A percentile compares a stretch with the other conserved stretches of the same genome.
Conservation (phyloP, 345 rosid species). For the Citrus medica region DNA sequence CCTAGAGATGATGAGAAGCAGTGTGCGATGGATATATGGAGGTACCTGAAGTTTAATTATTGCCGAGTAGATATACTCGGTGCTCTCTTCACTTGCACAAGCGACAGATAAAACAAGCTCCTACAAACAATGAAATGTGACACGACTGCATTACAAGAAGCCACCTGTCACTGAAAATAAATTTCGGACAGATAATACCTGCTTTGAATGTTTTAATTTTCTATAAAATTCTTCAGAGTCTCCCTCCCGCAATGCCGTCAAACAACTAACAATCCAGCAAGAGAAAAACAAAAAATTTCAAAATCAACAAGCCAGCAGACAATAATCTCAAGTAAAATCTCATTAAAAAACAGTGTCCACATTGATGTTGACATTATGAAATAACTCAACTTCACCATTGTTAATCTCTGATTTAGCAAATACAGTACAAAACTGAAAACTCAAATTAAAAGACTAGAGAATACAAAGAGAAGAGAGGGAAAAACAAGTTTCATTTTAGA, state of each 20-base stretch:
- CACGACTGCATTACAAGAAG: slow-evolving; percentile 1
- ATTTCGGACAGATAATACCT: slow-evolving; percentile 44
- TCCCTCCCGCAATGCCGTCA: slow-evolving; percentile 88
- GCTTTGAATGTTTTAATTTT: slow-evolving; percentile 63
- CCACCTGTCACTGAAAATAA: slow-evolving; percentile 10
- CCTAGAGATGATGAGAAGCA: slow-evolving; percentile 14
- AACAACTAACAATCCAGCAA: slow-evolving; percentile 54
- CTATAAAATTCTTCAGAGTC: slow-evolving; percentile 58
- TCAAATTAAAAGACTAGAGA: background rate
- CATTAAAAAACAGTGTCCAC: too few relatives aligned
- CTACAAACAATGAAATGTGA: slow-evolving; percentile 33
- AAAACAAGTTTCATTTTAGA: background rate
- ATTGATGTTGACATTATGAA: background rate
- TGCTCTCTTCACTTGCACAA: slow-evolving; percentile 87
- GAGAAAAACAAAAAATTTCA: slow-evolving; percentile 13
- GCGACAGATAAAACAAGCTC: slow-evolving; percentile 75
- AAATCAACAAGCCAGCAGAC: background rate
- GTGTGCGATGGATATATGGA: background rate
- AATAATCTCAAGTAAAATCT: background rate
- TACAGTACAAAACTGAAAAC: background rate
- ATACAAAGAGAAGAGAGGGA: background rate
- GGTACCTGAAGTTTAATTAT: slow-evolving; percentile 84
- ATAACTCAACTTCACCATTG: background rate
- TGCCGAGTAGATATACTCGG: slow-evolving; percentile 73
- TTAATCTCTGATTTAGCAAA: background rate